phyloP scores from a whole-genome alignment of 768 basidiomycete genomes.

The Russula ochroleuca region DNA sequence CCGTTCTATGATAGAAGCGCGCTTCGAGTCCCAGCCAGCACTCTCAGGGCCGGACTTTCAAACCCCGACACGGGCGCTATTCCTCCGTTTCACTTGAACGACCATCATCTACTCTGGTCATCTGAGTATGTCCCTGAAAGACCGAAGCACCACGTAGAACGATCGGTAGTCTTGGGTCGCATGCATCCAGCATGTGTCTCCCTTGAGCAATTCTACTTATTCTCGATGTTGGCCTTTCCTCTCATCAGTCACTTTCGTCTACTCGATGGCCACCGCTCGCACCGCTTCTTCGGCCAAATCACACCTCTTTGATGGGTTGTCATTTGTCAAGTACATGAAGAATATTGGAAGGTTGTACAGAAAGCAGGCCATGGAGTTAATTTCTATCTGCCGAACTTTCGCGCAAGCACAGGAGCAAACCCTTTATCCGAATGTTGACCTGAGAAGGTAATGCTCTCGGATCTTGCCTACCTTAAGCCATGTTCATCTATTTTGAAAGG shows the following conservation, averaged over 20 bases:
- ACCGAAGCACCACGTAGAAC: not conserved
- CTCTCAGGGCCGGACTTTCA: no score
- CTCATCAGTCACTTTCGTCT: not conserved
- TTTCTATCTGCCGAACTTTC: constrained; percentile 1
- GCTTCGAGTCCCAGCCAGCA: not conserved
- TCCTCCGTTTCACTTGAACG: no score
- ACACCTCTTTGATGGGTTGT: not conserved
- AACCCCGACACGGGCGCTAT: not conserved
- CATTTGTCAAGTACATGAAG: constrained; percentile 7
- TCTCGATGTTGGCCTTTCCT: not conserved
- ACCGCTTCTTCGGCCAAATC: not conserved
- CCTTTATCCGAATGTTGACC: not conserved
- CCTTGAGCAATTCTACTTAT: not conserved
- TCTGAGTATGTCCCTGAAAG: not conserved
- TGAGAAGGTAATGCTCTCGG: not conserved
- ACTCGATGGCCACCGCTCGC: not conserved
- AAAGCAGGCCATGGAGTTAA: constrained; percentile 7
- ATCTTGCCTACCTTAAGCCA: not conserved
- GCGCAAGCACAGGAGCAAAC: not conserved
- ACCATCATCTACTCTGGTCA: not conserved
- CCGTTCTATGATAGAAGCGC: not conserved
- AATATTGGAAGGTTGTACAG: constrained; percentile 5
- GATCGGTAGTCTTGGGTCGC: not conserved
- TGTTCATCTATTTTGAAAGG: not conserved
- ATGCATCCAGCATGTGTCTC: not conserved